These are phyloP conservation scores for Phytophthora pisi DNA, from an alignment of 352 stramenopile species.

Conservation along the genomic window DNA sequence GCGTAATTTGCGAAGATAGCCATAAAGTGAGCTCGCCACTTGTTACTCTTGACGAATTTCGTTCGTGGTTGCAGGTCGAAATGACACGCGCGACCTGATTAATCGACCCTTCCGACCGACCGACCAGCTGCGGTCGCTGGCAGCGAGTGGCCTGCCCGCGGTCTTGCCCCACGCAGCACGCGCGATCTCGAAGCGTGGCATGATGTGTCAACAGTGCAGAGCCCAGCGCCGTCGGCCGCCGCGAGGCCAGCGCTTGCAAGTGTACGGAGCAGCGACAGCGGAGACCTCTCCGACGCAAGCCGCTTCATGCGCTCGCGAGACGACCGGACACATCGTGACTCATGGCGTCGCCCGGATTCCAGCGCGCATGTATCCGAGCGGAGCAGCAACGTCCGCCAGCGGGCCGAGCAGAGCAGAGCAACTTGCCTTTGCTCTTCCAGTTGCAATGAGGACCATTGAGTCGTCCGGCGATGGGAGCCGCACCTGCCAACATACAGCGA, in stretches of 20 bases:
- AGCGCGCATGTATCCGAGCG: slow-evolving; percentile 2
- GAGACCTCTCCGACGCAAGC: slow-evolving; percentile 19
- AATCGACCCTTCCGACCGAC: neutral
- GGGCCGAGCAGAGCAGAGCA: no score
- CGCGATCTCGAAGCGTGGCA: slow-evolving; percentile 5
- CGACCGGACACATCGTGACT: slow-evolving; percentile 8
- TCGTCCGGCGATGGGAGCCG: neutral
- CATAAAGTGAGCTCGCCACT: neutral
- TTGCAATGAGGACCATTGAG: no score
- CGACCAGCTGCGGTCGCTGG: no score
- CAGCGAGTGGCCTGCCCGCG: neutral
- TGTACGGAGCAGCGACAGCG: slow-evolving; percentile 19
- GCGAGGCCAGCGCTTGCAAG: slow-evolving; percentile 12
- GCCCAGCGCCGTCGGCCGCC: neutral
- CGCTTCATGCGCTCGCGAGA: slow-evolving; percentile 15
- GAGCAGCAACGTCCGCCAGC: no score
- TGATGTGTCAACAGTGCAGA: slow-evolving; percentile 31
- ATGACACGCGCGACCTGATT: neutral
- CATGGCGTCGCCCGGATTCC: neutral
- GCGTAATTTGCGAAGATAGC: slow-evolving; percentile 21
- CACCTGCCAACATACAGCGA: slow-evolving; percentile 18
- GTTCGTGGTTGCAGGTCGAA: slow-evolving; percentile 9
- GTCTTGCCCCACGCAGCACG: neutral
- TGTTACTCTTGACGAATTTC: slow-evolving; percentile 15
- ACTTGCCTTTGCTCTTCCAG: no score